Evolutionary conservation across 108 stramenopile species (phyloP), one percentile per base, ranked within the genome.

Genomic region (Aurantiochytrium sp.): DNA sequence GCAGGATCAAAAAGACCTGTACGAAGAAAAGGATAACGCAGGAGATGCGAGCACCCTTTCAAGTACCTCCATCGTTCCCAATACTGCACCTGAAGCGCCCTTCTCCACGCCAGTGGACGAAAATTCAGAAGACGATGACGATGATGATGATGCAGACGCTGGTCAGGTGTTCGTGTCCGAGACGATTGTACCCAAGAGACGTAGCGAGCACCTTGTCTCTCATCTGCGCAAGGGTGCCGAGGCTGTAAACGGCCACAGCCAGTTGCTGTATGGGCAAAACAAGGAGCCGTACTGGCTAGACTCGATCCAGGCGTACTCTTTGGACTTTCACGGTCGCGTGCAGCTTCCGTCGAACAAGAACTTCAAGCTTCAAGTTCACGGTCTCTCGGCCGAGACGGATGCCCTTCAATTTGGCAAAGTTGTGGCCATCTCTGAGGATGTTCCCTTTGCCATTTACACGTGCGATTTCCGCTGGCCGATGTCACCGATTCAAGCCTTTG

Each of bases 251-350:
- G 21, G 23, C 49, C 73, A 45, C 47, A 43, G 25, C 10, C 19
- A 83, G 19, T 8, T 83, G 19, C 10, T 83, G 18, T 51, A 19
- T 45, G 73, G 73, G 18, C 49, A 51, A 0, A 83, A 83, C 73
- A 83, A 83, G 25, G 73, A 83, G 2, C 73, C 73, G 73, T 83
- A 83, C 73, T 83, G 49, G 44, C 49, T 83, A 16, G 73, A 83
- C 5, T 45, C 73, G 21, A 83, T 83, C 73, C 47, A 51, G 21
- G 73, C 73, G 21, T 83, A 83, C 49, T 83, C 73, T 45, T 28
- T 83, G 19, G 73, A 83, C 19, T 83, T 83, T 51, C 73, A 51
- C 21, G 73, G 73, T 51, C 73, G 73, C 49, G 73, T 83, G 6
- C 44, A 45, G 23, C 44, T 45, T 8, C 73, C 73, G 23, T 83